These are phyloP conservation scores for Mortierella sp. DNA, from an alignment of 371 early-diverging fungal species.

Conservation along the genomic window DNA sequence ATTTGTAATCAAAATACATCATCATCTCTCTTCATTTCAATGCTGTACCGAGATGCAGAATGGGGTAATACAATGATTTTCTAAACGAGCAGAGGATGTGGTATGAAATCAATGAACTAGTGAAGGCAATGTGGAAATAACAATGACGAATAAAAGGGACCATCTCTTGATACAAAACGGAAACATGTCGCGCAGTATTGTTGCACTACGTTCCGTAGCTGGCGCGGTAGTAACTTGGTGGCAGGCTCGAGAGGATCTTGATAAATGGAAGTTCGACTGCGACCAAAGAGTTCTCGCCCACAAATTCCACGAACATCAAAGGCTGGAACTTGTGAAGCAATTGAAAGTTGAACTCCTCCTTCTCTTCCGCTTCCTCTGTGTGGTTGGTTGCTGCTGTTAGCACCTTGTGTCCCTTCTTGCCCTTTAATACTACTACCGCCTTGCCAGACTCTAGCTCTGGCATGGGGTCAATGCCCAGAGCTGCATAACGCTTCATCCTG, in stretches of 20 bases:
- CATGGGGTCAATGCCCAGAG: slow-evolving; percentile 28
- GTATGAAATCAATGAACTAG: too few species aligned
- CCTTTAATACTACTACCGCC: slow-evolving; percentile 28
- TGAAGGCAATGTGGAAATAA: too few species aligned
- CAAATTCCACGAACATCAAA: slow-evolving; percentile 78
- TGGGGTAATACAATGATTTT: too few species aligned
- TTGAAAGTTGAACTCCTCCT: slow-evolving; percentile 65
- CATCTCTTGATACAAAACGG: too few species aligned
- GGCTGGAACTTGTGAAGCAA: slow-evolving; percentile 85
- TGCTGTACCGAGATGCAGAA: too few species aligned
- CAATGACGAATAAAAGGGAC: too few species aligned
- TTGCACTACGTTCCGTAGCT: slow-evolving; percentile 74
- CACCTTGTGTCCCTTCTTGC: slow-evolving; percentile 35
- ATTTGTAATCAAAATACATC: too few species aligned
- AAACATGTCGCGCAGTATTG: too few species aligned
- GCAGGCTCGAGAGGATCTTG: slow-evolving; percentile 80
- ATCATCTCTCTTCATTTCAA: too few species aligned
- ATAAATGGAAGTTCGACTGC: slow-evolving; percentile 88
- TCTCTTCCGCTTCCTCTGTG: slow-evolving; percentile 50
- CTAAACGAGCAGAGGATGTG: too few species aligned
- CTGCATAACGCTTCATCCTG: slow-evolving; percentile 51
- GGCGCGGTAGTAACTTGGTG: slow-evolving; percentile 85
- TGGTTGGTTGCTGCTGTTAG: slow-evolving; percentile 19
- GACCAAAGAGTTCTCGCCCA: slow-evolving; percentile 77
- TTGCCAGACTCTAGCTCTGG: slow-evolving; percentile 42